phyloP scores from a whole-genome alignment of 257 asterid species.

The Linderniella brevidens region DNA sequence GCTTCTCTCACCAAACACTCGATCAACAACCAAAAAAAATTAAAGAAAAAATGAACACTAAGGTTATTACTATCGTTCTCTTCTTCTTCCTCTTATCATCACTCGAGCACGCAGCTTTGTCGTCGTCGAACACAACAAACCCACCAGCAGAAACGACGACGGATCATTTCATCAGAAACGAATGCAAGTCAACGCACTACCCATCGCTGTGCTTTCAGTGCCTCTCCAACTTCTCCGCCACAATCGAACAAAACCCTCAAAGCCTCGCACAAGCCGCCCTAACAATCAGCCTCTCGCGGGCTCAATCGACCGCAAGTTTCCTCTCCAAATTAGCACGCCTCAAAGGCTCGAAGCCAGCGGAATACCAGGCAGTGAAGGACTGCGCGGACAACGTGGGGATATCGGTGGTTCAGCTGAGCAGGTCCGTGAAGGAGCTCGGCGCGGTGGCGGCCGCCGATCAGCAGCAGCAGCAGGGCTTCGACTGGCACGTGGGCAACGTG shows the following conservation, averaged over 20 bases:
- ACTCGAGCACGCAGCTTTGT: too few relatives aligned
- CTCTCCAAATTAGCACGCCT: conserved; percentile 15
- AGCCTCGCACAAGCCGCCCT: conserved; percentile 29
- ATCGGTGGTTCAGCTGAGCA: conserved; percentile 19
- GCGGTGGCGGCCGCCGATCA: conserved; percentile 10
- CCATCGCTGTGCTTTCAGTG: conserved; percentile 25
- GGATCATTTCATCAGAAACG: conserved; percentile 22
- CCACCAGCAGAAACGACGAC: too few relatives aligned
- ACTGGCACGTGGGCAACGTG: conserved; percentile 36
- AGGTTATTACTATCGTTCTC: too few relatives aligned
- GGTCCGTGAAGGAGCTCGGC: conserved; percentile 25
- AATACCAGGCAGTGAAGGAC: conserved; percentile 22
- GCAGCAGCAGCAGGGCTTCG: conserved; percentile 11
- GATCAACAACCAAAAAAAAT: too few relatives aligned
- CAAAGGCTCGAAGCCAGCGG: conserved; percentile 19
- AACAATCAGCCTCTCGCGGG: conserved; percentile 18
- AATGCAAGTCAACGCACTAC: conserved; percentile 30
- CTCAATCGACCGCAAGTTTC: conserved; percentile 17
- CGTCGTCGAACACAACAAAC: too few relatives aligned
- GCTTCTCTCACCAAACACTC: too few relatives aligned
- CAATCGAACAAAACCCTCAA: conserved; percentile 18
- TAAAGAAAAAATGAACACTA: too few relatives aligned
- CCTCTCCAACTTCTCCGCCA: conserved; percentile 23
- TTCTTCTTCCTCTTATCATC: too few relatives aligned
- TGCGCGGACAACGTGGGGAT: conserved; percentile 26